phyloP scores from a whole-genome alignment of 257 asterid genomes.

The Ligustrum vulgare region DNA sequence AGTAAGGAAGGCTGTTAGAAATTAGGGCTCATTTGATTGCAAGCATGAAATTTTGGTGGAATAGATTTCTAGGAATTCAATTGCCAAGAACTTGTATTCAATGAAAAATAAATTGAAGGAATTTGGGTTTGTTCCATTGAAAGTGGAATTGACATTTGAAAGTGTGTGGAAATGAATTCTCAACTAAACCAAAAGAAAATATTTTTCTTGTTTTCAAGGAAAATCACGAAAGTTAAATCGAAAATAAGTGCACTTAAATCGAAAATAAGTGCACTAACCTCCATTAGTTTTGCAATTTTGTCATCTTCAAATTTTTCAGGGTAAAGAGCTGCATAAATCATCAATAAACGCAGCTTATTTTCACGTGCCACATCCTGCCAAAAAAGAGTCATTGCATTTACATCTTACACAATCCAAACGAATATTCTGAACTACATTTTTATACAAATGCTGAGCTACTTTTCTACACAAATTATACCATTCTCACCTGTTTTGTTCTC shows the following conservation, averaged over 20 bases:
- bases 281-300: constrained; percentile 85
- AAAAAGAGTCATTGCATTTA: constrained; percentile 10
- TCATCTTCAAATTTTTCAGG: constrained; percentile 95
- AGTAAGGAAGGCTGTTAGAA: too few relatives aligned
- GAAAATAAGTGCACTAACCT: constrained; percentile 42
- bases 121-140: too few relatives aligned
- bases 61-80: too few relatives aligned
- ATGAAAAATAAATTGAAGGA: too few relatives aligned
- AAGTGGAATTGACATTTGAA: too few relatives aligned
- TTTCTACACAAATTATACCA: constrained; percentile 14
- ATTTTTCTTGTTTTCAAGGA: too few relatives aligned
- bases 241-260: neutral
- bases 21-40: too few relatives aligned
- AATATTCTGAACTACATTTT: neutral
- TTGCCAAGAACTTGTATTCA: too few relatives aligned
- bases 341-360: constrained; percentile 83
- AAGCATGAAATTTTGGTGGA: too few relatives aligned
- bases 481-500: constrained; percentile 65
- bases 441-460: constrained; percentile 11
- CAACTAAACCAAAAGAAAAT: too few relatives aligned
- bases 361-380: constrained; percentile 88
- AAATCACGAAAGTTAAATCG: neutral
- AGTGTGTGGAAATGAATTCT: too few relatives aligned
- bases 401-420: constrained; percentile 11
- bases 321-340: constrained; percentile 92